phyloP scores from a whole-genome alignment of 495 filamentous ascomycete species.

The Daldinia bambusicola region DNA sequence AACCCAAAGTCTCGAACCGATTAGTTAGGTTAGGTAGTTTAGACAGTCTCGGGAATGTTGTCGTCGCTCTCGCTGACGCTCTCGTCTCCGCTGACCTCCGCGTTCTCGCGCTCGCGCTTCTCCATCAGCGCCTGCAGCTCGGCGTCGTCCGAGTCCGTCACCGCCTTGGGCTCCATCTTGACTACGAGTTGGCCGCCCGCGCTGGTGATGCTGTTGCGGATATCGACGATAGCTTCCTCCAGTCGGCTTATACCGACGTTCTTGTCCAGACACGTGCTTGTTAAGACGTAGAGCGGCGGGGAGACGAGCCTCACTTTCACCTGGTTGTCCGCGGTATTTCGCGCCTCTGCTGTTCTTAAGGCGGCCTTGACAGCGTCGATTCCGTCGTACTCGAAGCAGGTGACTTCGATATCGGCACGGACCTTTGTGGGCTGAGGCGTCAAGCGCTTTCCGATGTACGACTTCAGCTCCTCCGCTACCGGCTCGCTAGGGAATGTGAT shows the following conservation, averaged over 20 bases:
- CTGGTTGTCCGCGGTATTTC: constrained; percentile 87
- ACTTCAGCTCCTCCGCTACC: constrained; percentile 86
- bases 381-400: constrained; percentile 97
- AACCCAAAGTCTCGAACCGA: constrained; percentile 11
- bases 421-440: constrained; percentile 98
- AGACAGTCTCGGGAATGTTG: constrained; percentile 63
- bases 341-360: constrained; percentile 84
- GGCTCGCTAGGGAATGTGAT: constrained; percentile 85
- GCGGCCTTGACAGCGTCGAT: constrained; percentile 97
- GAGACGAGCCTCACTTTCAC: constrained; percentile 98
- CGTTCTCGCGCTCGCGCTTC: constrained; percentile 97
- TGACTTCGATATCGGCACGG: constrained; percentile 96
- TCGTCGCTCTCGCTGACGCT: constrained; percentile 93
- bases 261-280: constrained; percentile 95
- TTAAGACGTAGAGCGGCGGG: constrained; percentile 90
- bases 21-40: too few species aligned
- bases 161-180: constrained; percentile 98
- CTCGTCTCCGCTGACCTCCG: constrained; percentile 96
- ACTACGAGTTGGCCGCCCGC: constrained; percentile 82
- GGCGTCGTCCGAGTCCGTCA: constrained; percentile 97
- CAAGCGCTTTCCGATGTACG: constrained; percentile 94
- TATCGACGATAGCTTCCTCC: constrained; percentile 87
- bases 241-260: constrained; percentile 80
- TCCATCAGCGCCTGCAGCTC: constrained; percentile 98
- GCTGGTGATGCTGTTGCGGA: constrained; percentile 76